These are phyloP conservation scores for Rhizophora apiculata DNA, from an alignment of 345 rosid species.

Conservation along the genomic window DNA sequence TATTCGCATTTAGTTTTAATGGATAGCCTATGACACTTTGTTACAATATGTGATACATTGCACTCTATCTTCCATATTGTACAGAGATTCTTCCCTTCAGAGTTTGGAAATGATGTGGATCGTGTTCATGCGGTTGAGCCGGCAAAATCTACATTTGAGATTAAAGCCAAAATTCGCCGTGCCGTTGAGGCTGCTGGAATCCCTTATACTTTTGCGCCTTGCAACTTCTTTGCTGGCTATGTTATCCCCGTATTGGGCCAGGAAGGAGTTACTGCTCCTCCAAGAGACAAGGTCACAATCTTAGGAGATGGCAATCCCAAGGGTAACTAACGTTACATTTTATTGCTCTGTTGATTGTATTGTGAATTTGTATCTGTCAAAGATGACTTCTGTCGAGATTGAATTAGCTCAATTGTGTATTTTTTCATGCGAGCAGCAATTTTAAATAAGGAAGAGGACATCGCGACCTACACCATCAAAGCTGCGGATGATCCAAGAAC, in stretches of 20 bases:
- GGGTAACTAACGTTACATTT: constrained; percentile 10
- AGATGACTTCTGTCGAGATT: no score
- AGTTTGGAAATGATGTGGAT: constrained; percentile 30
- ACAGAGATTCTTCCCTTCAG: constrained; percentile 33
- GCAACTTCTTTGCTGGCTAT: constrained; percentile 16
- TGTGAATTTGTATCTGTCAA: no score
- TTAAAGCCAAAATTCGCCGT: constrained; percentile 23
- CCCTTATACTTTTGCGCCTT: constrained; percentile 25
- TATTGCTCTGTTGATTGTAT: no score
- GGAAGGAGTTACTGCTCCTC: constrained; percentile 18
- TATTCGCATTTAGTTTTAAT: no score
- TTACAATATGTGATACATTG: no score
- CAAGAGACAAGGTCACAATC: constrained; percentile 20
- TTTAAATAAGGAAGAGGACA: constrained; percentile 23
- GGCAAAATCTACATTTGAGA: constrained; percentile 18
- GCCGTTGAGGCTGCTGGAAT: constrained; percentile 27
- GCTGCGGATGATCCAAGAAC: constrained; percentile 37
- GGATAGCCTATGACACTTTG: no score
- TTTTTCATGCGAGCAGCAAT: constrained; percentile 9
- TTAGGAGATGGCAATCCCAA: constrained; percentile 30
- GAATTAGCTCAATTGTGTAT: background rate
- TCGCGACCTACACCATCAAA: constrained; percentile 29
- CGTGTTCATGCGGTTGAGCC: constrained; percentile 28
- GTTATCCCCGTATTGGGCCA: constrained; percentile 12
- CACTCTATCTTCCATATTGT: background rate